A percentile compares a stretch with the other conserved stretches of the same genome.
phyloP scores from a whole-genome alignment of 768 basidiomycete genomes.

The Boletus tylopilopsis region DNA sequence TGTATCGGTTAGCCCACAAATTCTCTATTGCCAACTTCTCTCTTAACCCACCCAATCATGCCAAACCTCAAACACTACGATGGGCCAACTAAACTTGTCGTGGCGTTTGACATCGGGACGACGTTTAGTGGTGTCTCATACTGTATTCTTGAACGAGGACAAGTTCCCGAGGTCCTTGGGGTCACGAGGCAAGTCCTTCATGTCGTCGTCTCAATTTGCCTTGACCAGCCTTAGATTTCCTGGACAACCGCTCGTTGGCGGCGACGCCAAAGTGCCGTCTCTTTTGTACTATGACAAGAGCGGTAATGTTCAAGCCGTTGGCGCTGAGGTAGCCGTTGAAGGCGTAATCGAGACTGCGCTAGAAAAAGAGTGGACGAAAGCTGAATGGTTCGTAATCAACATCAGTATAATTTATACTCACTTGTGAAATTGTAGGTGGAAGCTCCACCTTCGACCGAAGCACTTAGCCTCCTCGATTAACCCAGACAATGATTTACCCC shows the following conservation, averaged over 20 bases:
- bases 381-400: neutral
- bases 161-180: slow-evolving; percentile 9
- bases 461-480: neutral
- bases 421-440: neutral
- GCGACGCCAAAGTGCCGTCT: neutral
- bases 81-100: slow-evolving; percentile 29
- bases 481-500: neutral
- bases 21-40: too few relatives aligned
- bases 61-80: neutral
- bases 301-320: neutral
- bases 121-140: slow-evolving; percentile 45
- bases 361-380: neutral
- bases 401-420: too few relatives aligned
- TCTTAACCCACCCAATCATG: neutral
- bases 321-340: neutral
- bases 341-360: neutral
- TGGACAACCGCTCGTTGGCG: neutral
- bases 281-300: neutral
- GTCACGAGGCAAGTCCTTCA: slow-evolving; percentile 4
- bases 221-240: slow-evolving; percentile 34
- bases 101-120: slow-evolving; percentile 47
- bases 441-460: neutral
- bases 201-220: neutral
- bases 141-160: slow-evolving; percentile 11
- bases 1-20: too few relatives aligned